Evolutionary conservation across 78 protist species (phyloP), one percentile per base, ranked within the genome.

Genomic region (Polysphondylium violaceum): DNA sequence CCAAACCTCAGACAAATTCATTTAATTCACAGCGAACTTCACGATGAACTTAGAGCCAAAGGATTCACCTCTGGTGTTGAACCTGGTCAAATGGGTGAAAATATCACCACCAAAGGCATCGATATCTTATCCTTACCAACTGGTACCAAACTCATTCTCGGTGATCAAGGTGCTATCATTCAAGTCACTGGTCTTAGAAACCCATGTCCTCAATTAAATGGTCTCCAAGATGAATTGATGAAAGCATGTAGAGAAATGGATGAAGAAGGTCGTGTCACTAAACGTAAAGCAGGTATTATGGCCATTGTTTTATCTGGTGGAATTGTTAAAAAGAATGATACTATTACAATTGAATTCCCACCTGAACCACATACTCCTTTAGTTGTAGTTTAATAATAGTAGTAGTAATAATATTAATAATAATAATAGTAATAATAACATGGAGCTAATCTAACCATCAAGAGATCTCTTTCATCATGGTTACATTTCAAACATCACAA

Each of bases 1-100:
- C 79, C 79, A 33, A 74, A 74, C 55, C 79, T 74, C 4, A 51
- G 79, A 51, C 79, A 74, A 21, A 43, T 74, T 19, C 79, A 74
- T 55, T 36, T 74, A 47, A 74, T 74, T 74, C 65, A 50, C 4
- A 9, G 38, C 5, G 79, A 74, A n/a, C 17, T 74, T 2, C 79
- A 74, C 1, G 11, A 74, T 3, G 65, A 74, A 33, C 31, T 74
- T 5, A 74, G 31, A 36, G 65, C 9, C 25, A 74, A 56, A 33
- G 65, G 65, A 16, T 74, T 74, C 43, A 58, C 50, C 36, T n/a
- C n/a, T n/a, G n/a, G n/a, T n/a, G 36, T 50, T 5, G 41, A 29
- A 35, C 64, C 60, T 7, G 79, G 79, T 5, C 38, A 74, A 11
- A 53, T 74, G 79, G 79, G 79, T 36, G 79, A 74, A 43, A 74